Evolutionary conservation across 441 rosid species (phyloP).

Genomic region (Adansonia rubrostipa): DNA sequence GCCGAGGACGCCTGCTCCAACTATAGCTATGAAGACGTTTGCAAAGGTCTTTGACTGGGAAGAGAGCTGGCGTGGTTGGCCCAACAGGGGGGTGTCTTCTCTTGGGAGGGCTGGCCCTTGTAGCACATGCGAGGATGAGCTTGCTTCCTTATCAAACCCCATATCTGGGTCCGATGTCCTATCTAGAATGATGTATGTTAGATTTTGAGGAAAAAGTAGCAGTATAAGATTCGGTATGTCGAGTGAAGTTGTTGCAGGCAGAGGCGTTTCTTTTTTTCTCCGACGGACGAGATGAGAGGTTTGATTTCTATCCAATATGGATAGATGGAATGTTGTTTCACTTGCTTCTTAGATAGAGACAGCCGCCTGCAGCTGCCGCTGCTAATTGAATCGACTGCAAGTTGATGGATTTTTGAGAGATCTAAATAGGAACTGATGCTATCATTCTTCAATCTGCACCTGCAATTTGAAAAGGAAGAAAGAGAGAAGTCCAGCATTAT

Average conservation of each 20-base stretch:
- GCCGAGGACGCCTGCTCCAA: constrained; percentile 77
- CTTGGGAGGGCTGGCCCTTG: constrained; percentile 38
- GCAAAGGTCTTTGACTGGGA: constrained; percentile 69
- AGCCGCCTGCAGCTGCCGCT: not conserved
- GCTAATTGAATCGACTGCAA: not conserved
- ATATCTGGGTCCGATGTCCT: constrained; percentile 21
- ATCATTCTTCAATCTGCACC: not conserved
- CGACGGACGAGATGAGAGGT: not conserved
- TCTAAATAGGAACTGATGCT: not conserved
- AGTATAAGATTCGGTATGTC: not conserved
- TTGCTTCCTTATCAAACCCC: constrained; percentile 60
- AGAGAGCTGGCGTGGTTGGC: constrained; percentile 43
- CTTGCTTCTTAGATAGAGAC: not conserved
- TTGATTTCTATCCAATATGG: not conserved
- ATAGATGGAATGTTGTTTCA: not conserved
- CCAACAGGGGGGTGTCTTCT: constrained; percentile 62
- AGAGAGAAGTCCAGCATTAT: not conserved
- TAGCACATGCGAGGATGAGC: constrained; percentile 59
- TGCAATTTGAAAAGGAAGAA: not conserved
- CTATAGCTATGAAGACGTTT: constrained; percentile 71
- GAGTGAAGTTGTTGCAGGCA: not conserved
- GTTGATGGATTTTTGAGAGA: not conserved
- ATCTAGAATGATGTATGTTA: not conserved
- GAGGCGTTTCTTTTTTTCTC: not conserved
- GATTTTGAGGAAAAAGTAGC: not conserved